phyloP scores from a whole-genome alignment of 768 basidiomycete species.

The Lyophyllum decastes region DNA sequence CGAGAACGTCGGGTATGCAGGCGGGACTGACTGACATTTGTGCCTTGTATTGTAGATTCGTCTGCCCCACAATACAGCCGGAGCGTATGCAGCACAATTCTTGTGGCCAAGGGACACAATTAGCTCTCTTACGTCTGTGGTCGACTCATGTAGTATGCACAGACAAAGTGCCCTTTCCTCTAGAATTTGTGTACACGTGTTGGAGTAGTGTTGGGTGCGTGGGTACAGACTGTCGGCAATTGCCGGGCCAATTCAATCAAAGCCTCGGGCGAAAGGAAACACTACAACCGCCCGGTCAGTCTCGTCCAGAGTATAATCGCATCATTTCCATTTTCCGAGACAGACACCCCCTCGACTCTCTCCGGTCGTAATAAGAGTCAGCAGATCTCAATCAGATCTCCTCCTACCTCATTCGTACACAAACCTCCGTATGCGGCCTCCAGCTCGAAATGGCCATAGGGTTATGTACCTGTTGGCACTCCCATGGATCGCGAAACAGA shows the following conservation, averaged over 20 bases:
- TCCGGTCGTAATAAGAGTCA: slow-evolving; percentile 4
- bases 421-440: background rate
- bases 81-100: background rate
- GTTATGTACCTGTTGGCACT: slow-evolving; percentile 1
- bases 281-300: background rate
- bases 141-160: background rate
- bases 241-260: background rate
- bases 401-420: background rate
- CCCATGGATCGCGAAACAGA: slow-evolving; percentile 3
- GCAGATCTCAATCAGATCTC: slow-evolving; percentile 10
- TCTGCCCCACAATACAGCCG: slow-evolving; percentile 6
- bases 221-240: background rate
- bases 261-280: slow-evolving; percentile 4
- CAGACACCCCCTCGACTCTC: background rate
- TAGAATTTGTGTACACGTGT: background rate
- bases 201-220: background rate
- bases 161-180: background rate
- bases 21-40: background rate
- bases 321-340: slow-evolving; percentile 10
- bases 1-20: slow-evolving; percentile 1
- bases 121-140: no score
- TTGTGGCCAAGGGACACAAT: background rate
- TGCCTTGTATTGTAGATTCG: slow-evolving; percentile 4
- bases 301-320: background rate
- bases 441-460: background rate